phyloP scores from a whole-genome alignment of 2,329 filamentous ascomycete genomes.

The Drechslerella coelobrocha region DNA sequence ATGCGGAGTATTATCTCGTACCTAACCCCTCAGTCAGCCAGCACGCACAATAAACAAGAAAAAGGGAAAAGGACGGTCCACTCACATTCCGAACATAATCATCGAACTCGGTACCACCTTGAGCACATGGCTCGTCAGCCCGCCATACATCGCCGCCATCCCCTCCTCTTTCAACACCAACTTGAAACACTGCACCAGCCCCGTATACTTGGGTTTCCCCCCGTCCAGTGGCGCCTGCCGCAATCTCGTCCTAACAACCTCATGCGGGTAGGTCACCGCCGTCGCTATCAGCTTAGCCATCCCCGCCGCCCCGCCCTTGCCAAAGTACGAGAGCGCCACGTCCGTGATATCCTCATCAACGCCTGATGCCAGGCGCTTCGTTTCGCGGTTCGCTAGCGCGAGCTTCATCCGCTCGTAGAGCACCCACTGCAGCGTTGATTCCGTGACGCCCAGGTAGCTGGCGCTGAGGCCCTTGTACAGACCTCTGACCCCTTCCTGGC shows the following conservation, averaged over 20 bases:
- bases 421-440: constrained; percentile 91
- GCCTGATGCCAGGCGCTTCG: constrained; percentile 66
- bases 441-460: constrained; percentile 87
- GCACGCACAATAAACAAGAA: background rate
- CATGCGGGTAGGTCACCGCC: constrained; percentile 87
- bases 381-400: constrained; percentile 70
- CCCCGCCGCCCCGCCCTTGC: constrained; percentile 79
- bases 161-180: constrained; percentile 89
- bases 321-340: constrained; percentile 75
- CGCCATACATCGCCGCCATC: constrained; percentile 83
- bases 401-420: constrained; percentile 92
- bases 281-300: constrained; percentile 85
- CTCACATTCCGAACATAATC: constrained; percentile 93
- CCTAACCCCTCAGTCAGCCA: constrained; percentile 12
- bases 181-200: constrained; percentile 85
- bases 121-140: constrained; percentile 88
- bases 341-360: constrained; percentile 74
- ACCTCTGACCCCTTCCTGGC: constrained; percentile 78
- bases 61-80: background rate
- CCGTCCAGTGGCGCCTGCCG: constrained; percentile 79
- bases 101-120: constrained; percentile 87
- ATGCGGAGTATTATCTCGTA: constrained; percentile 49
- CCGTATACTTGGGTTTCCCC: constrained; percentile 82
- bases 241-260: constrained; percentile 79
- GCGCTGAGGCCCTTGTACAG: constrained; percentile 91